Evolutionary conservation across 495 filamentous ascomycete genomes (phyloP).

Genomic region (Trichoderma gamsii): DNA sequence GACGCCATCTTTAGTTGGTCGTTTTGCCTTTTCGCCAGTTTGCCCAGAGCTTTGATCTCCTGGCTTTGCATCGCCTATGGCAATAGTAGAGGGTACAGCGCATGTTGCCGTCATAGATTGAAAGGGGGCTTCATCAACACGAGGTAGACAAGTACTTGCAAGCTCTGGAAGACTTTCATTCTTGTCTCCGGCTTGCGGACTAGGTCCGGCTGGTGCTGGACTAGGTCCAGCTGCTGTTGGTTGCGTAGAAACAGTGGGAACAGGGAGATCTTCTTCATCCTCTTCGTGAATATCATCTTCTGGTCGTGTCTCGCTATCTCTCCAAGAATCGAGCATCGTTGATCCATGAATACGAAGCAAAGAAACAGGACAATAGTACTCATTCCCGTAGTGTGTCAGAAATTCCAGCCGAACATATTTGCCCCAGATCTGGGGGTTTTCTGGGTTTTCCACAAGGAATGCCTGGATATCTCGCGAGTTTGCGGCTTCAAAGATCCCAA

Average conservation of each 20-base stretch:
- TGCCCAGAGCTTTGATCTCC: neutral
- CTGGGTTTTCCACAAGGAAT: constrained; percentile 84
- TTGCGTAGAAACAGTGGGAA: neutral
- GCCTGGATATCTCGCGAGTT: constrained; percentile 92
- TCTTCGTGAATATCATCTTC: constrained; percentile 41
- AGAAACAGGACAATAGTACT: constrained; percentile 92
- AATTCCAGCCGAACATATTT: constrained; percentile 89
- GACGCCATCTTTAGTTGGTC: neutral
- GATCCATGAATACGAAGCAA: constrained; percentile 88
- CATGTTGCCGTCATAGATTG: neutral
- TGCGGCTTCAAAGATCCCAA: constrained; percentile 82
- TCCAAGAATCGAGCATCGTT: constrained; percentile 91
- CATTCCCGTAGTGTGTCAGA: constrained; percentile 86
- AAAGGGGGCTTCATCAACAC: neutral
- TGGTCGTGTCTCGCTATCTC: constrained; percentile 44
- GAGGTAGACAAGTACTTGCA: neutral
- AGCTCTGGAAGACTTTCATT: neutral
- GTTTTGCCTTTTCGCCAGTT: neutral
- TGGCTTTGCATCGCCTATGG: neutral
- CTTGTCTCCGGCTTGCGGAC: neutral
- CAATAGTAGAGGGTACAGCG: neutral
- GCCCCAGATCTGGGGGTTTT: constrained; percentile 93
- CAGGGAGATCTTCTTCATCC: constrained; percentile 17
- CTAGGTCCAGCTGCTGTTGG: constrained; percentile 20
- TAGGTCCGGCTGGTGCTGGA: constrained; percentile 15